Base-by-base conservation (phyloP, 2,329 filamentous ascomycete species). In the Fusarium sp. region DNA sequence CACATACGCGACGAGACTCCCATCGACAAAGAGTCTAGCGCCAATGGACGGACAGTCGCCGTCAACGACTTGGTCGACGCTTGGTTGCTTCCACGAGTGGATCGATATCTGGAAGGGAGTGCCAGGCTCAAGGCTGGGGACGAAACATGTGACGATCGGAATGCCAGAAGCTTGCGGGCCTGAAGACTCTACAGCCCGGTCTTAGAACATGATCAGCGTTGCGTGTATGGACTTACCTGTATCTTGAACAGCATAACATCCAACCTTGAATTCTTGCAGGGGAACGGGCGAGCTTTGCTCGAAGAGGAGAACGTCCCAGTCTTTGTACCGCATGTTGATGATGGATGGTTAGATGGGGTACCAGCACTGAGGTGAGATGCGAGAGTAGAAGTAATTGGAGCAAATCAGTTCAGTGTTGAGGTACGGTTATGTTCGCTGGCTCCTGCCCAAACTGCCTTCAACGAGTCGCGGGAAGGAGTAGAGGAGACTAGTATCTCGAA, bases 251-350 rank as follows among this genome's bases (percentile, higher is more conserved):
- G 91, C 88, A 77, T 92, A 91, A 78, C 92, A 97, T 65, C 88
- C 85, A 10, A 92, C 93, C 76, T 90, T 91, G 84, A 96, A 97
- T 80, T 97, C 94, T 79, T 93, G 92, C 58, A 94, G 80, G 2
- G 94, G 94, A 14, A 91, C 78, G 73, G 89, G 90, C 73, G 85
- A 89, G 65, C 87, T 85, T 66, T 79, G 80, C 0, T 92, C 91
- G 77, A 97, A 97, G 66, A 97, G 84, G 45, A 97, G 87, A 58
- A 96, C 87, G 75, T 97, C 94, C 94, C 93, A 97, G 75, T 93
- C 90, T 73, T 93, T 88, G 84, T 92, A 97, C 63, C 93, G 90
- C 94, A 97, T 97, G 20, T 53, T 70, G 59, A 51, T 32, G 67
- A 74, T 44, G 42, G 29, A 45, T 85, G 9, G 40, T 16, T 14